These are phyloP conservation scores for Datura wrightii DNA, from an alignment of 257 asterid species.

Conservation along the genomic window DNA sequence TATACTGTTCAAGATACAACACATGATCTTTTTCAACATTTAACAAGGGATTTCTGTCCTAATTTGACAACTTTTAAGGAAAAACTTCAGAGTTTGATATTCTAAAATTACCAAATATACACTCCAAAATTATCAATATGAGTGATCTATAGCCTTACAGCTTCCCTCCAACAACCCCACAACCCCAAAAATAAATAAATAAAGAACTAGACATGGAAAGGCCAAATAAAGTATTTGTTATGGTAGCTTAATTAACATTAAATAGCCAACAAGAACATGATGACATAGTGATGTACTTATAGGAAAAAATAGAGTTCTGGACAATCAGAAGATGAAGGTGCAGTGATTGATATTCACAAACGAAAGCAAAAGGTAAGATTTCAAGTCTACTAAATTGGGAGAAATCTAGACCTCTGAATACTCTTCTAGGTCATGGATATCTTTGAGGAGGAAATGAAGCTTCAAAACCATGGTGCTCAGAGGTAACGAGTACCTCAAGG, in stretches of 20 bases:
- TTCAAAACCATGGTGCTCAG: background rate
- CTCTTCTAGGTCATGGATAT: background rate
- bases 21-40: background rate
- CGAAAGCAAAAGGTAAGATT: background rate
- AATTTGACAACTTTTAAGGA: background rate
- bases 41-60: background rate
- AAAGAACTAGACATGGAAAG: background rate
- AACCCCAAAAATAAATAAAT: background rate
- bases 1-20: background rate
- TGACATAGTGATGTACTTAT: background rate
- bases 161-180: background rate
- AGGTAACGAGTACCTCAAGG: background rate
- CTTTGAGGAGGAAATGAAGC: background rate
- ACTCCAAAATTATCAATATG: background rate
- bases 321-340: slow-evolving; percentile 13
- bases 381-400: background rate
- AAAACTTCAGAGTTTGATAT: background rate
- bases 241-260: background rate
- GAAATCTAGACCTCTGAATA: background rate
- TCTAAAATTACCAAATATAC: background rate
- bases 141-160: background rate
- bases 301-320: background rate
- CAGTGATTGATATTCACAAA: background rate
- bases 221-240: background rate
- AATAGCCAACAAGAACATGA: background rate